phyloP scores from a whole-genome alignment of 2,329 filamentous ascomycete genomes.

The Trichoderma pleuroti region DNA sequence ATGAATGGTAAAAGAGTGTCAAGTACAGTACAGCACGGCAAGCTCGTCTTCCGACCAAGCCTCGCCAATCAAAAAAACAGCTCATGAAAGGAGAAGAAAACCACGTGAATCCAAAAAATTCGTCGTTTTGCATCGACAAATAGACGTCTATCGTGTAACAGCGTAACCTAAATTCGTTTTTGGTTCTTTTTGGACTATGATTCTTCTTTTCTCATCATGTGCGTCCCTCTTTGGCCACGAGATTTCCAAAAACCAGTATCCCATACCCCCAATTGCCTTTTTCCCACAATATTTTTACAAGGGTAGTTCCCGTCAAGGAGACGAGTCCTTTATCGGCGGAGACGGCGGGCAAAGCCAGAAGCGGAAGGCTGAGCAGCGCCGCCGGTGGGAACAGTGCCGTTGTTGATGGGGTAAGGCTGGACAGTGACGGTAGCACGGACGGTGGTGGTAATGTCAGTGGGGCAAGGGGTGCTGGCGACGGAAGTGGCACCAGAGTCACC shows the following conservation, averaged over 20 bases:
- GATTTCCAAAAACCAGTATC: background rate
- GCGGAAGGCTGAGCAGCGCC: constrained; percentile 21
- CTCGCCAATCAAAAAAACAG: background rate
- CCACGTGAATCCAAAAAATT: background rate
- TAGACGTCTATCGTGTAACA: constrained; percentile 10
- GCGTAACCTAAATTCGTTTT: background rate
- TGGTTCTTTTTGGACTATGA: background rate
- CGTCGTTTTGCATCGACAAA: background rate
- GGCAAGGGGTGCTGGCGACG: constrained; percentile 23
- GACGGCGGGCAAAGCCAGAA: constrained; percentile 35
- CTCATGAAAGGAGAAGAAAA: background rate
- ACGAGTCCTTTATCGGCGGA: constrained; percentile 30
- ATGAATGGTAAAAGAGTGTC: constrained; percentile 6
- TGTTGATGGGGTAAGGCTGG: constrained; percentile 41
- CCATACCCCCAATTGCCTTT: background rate
- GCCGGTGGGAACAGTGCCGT: constrained; percentile 30
- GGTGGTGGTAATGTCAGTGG: constrained; percentile 24
- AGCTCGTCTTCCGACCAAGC: background rate
- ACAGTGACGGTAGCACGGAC: constrained; percentile 35
- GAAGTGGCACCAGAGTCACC: constrained; percentile 25
- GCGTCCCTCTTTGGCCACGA: background rate
- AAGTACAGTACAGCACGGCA: background rate
- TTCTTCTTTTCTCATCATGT: background rate
- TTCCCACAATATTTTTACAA: constrained; percentile 4
- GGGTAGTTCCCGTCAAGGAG: background rate